Evolutionary conservation across 2,329 filamentous ascomycete genomes (phyloP), one percentile per base, ranked within the genome.

Genomic region (Pseudogymnoascus sp.): DNA sequence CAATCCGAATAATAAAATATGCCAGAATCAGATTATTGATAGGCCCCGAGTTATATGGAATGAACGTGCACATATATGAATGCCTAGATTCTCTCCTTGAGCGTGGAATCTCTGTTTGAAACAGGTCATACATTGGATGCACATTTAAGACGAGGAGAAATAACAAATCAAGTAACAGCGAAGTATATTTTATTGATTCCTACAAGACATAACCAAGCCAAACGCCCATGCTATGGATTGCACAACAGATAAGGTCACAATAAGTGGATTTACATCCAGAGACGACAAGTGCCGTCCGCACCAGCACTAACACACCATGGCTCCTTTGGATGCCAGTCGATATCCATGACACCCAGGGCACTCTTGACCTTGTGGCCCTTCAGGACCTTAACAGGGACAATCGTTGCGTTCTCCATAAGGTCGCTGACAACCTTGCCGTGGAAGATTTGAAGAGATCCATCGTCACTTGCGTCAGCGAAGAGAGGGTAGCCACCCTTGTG

Each of bases 351-450:
- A 69, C 95, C 95, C 65, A 99, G 78, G 69, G 92, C 89, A 73
- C 85, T 89, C 73, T 90, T 89, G 2, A 98, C 87, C 77, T 89
- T 90, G 78, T 99, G 95, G 0, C 95, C 95, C 73, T 85, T 89
- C 60, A 99, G 82, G 72, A 96, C 92, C 82, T 98, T 99, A 67
- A 99, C 83, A 7, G 95, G 95, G 62, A 98, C 95, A 72, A 99
- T 96, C 13, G 89, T 96, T 6, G 95, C 93, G 73, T 96, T 96
- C 79, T 96, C 92, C 85, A 99, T 91, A 75, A 96, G 81, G 75
- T 99, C 95, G 66, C 88, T 92, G 31, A 96, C 92, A 28, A 98
- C 93, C 77, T 93, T 96, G 64, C 92, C 93, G 75, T 98, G 93
- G 85, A 98, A 98, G 63, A 99, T 90, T 76, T 99, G 95, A 69